Evolutionary conservation across 2,329 filamentous ascomycete species (phyloP), one percentile per base, ranked within the genome.

Genomic region (Aureobasidium melanogenum): DNA sequence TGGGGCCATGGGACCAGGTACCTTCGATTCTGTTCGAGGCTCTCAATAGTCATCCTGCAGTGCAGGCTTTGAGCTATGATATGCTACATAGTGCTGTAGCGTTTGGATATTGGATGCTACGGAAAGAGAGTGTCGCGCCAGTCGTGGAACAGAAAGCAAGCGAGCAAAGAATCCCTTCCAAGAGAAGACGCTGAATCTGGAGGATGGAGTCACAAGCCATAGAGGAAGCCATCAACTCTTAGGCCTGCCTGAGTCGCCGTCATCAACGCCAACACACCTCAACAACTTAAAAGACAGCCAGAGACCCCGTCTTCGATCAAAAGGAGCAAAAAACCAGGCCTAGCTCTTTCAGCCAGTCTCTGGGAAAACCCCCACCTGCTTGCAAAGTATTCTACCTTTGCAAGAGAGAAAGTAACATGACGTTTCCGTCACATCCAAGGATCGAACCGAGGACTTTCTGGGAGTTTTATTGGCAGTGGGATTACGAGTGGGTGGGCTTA

Each of bases 1-100:
- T 54, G 15, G 50, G 36, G 2, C 15, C 36, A 10, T 58, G n/a
- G 55, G 22, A 58, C 1, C 30, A 47, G n/a, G 60, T 62, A 10
- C 63, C 64, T 62, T 61, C 60, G 1, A 54, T 60, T 2, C 44
- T 64, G 44, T 60, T 55, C 22, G 36, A 44, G 17, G 65, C 64
- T n/a, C 43, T 72, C 14, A 63, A 65, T 38, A 65, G 62, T 50
- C 70, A 72, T 60, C 70, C 70, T 10, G 69, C 71, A 8, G 71
- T 72, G 8, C 67, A 64, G 22, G 50, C 69, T 8, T 64, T 72
- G 8, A 68, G 69, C 9, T 66, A 64, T 28, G 71, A 72, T 63
- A 66, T 69, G 28, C 5, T 71, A 0, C 30, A 70, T 32, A 66
- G 65, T 43, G 44, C 48, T 3, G 9, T 66, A 22, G 56, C 56